These are phyloP conservation scores for Ailanthus altissimus DNA, from an alignment of 345 rosid species.

Conservation along the genomic window DNA sequence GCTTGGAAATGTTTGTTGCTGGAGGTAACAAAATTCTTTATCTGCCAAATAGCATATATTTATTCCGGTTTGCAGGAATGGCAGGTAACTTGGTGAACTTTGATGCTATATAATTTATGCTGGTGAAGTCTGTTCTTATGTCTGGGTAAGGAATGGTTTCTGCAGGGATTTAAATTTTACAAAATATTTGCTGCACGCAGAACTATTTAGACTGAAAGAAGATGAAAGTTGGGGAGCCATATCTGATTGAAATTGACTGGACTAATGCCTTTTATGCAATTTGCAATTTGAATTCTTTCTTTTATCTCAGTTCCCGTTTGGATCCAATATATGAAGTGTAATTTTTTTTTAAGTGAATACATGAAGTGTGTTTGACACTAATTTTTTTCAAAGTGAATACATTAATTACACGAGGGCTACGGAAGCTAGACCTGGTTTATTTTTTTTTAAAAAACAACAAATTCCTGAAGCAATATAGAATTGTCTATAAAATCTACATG, in stretches of 20 bases:
- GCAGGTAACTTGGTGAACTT: slow-evolving; percentile 21
- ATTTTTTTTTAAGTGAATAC: not conserved
- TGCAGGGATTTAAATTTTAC: slow-evolving; percentile 8
- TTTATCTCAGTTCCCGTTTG: not conserved
- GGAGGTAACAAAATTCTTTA: slow-evolving; percentile 34
- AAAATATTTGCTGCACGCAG: not conserved
- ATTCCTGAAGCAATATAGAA: not conserved
- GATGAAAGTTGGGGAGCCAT: not conserved
- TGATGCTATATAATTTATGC: slow-evolving; percentile 3
- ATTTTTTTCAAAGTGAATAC: not conserved
- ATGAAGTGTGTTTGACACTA: not conserved
- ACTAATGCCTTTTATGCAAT: not conserved
- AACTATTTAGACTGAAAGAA: not conserved
- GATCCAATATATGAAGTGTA: not conserved
- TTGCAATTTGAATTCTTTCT: not conserved
- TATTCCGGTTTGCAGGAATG: slow-evolving; percentile 35
- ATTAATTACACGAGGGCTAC: too few relatives aligned
- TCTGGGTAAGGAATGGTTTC: slow-evolving; percentile 11
- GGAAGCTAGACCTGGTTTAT: not conserved
- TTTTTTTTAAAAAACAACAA: not conserved
- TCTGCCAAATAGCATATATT: slow-evolving; percentile 15
- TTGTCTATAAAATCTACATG: not conserved
- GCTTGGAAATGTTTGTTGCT: slow-evolving; percentile 19
- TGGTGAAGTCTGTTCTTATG: not conserved
- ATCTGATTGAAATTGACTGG: not conserved